Percentiles rank a stretch among this genome's conserved stretches.
phyloP scores from a whole-genome alignment of 2,329 filamentous ascomycete species.

The Pseudocercospora fijiensis region DNA sequence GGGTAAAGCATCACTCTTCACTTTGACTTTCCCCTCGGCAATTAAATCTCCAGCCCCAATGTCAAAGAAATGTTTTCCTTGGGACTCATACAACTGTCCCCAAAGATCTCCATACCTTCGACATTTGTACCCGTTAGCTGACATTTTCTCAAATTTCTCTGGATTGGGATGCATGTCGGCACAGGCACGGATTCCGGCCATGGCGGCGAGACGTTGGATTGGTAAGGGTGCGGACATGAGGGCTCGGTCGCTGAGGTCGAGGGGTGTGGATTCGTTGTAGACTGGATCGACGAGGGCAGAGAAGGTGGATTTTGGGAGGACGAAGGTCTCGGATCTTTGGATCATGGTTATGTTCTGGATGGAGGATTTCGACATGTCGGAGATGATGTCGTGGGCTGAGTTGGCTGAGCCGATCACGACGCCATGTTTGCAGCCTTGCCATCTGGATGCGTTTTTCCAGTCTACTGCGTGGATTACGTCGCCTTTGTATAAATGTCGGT shows the following conservation, averaged over 20 bases:
- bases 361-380: slow-evolving; percentile 47
- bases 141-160: neutral
- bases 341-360: slow-evolving; percentile 40
- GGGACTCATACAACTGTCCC: neutral
- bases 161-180: neutral
- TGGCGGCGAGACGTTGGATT: neutral
- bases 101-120: neutral
- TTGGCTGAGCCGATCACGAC: slow-evolving; percentile 50
- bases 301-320: neutral
- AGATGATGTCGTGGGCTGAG: slow-evolving; percentile 49
- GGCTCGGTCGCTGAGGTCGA: neutral
- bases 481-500: neutral
- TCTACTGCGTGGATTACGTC: neutral
- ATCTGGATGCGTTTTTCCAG: neutral
- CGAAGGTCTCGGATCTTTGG: neutral
- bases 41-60: neutral
- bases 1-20: neutral
- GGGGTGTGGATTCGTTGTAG: neutral
- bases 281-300: neutral
- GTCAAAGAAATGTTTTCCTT: neutral
- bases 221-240: neutral
- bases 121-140: neutral
- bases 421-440: slow-evolving; percentile 45
- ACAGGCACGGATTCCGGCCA: neutral
- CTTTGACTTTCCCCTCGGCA: neutral